phyloP scores from a whole-genome alignment of 2,329 filamentous ascomycete species.

The Ceratocystis papillata region DNA sequence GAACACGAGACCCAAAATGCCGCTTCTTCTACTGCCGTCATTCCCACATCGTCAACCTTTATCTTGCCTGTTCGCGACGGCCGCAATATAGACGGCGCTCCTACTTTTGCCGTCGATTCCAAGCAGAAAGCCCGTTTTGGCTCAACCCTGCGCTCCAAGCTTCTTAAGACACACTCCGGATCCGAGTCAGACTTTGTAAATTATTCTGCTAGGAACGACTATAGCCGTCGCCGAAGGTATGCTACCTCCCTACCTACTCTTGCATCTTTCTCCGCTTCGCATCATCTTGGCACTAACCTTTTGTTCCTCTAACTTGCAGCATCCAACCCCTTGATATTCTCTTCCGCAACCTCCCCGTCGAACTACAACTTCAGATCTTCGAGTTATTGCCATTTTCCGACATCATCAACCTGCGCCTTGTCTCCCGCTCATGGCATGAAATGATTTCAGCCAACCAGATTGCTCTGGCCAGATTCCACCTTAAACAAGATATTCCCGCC shows the following conservation, averaged over 20 bases:
- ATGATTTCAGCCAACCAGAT: conserved; percentile 51
- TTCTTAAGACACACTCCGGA: conserved; percentile 27
- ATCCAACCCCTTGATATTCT: conserved; percentile 44
- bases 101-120: conserved; percentile 30
- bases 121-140: conserved; percentile 36
- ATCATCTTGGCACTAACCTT: background rate
- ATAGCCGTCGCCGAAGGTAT: conserved; percentile 14
- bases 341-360: conserved; percentile 49
- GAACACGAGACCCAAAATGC: conserved; percentile 36
- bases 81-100: conserved; percentile 27
- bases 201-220: background rate
- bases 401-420: conserved; percentile 47
- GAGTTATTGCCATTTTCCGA: conserved; percentile 49
- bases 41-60: conserved; percentile 33
- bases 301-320: conserved; percentile 18
- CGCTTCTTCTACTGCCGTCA: conserved; percentile 30
- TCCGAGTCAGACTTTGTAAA: conserved; percentile 10
- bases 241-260: background rate
- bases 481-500: conserved; percentile 48
- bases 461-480: conserved; percentile 50
- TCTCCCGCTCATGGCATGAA: conserved; percentile 49
- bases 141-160: conserved; percentile 35
- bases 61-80: conserved; percentile 41
- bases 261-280: background rate
- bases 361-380: conserved; percentile 53